Evolutionary conservation across 306 rosid genomes (phyloP), one percentile per base, ranked within the genome.

Genomic region (Corylus avellana): DNA sequence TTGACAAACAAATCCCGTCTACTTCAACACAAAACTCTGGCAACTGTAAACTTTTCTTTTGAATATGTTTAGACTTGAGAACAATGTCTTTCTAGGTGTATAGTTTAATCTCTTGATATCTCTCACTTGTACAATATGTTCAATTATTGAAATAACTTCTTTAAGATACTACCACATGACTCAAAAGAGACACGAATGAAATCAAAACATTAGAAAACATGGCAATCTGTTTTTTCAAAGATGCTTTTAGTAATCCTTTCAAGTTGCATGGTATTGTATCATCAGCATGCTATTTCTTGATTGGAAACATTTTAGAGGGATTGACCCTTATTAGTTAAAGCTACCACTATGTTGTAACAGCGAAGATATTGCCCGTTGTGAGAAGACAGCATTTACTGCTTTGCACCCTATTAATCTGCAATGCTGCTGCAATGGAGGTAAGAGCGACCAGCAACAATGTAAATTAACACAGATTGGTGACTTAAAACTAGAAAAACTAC

Each of bases 351-450:
- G 16, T 70, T 49, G 64, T 75, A 51, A 44, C 94, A 95, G 99
- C 73, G 11, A 95, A 93, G 92, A 95, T 95, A 84, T 85, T 95
- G 83, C 99, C 98, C 7, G 99, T 95, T 58, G 97, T 95, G 8
- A 93, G 68, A 84, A 91, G 90, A 29, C 99, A 93, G 81, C 98
- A 93, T 84, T 82, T 95, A 73, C 79, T 95, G 79, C 98, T 93
- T 14, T 91, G 97, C 76, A 89, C 97, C 50, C 92, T 93, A 35
- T 89, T 95, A 32, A 87, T 95, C 63, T 93, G 94, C 92, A 95
- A 93, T 91, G 99, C 99, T 49, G 91, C 91, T 78, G 94, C 98
- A 64, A 95, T 93, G 98, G 99, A 95, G 99, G 99, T 93, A 80
- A 67, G 72, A 17, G 29, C 29, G 10, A 8, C 18, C 50, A 67